Conservation (phyloP, 2,329 filamentous ascomycete species). For the Daldinia sp. region DNA sequence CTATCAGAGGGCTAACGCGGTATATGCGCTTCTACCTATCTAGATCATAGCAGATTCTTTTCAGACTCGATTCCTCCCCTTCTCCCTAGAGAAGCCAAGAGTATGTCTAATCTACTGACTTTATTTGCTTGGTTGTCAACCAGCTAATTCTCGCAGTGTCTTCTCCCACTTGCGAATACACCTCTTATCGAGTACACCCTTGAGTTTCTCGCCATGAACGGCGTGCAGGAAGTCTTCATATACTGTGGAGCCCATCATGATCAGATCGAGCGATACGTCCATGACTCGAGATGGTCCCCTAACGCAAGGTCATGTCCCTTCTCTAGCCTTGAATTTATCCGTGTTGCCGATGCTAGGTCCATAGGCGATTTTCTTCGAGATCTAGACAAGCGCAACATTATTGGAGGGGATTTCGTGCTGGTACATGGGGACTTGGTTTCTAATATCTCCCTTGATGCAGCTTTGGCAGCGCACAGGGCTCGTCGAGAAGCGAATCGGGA, state of each 20-base stretch:
- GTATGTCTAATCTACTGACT: conserved; percentile 61
- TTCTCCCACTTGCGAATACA: conserved; percentile 91
- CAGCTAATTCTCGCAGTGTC: conserved; percentile 71
- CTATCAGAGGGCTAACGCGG: conserved; percentile 30
- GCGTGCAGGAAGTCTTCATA: conserved; percentile 92
- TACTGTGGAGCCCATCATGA: conserved; percentile 91
- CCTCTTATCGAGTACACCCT: conserved; percentile 98
- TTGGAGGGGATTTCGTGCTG: conserved; percentile 90
- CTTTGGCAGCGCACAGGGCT: conserved; percentile 81
- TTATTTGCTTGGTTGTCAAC: conserved; percentile 30
- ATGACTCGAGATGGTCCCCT: conserved; percentile 78
- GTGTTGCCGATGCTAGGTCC: conserved; percentile 83
- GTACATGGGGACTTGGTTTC: conserved; percentile 94
- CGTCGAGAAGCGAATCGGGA: conserved; percentile 88
- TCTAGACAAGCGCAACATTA: conserved; percentile 85
- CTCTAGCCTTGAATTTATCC: conserved; percentile 83
- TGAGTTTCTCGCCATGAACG: conserved; percentile 94
- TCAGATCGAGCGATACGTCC: conserved; percentile 87
- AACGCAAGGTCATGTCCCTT: conserved; percentile 73
- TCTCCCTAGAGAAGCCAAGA: conserved; percentile 88
- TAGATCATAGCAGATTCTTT: conserved; percentile 94
- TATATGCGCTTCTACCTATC: conserved; percentile 12
- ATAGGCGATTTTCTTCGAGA: conserved; percentile 96
- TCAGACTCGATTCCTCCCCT: conserved; percentile 89
- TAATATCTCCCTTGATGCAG: conserved; percentile 85